Evolutionary conservation across 371 early-diverging fungal genomes (phyloP), one percentile per base, ranked within the genome.

Genomic region (Nosema muscidifuracis): DNA sequence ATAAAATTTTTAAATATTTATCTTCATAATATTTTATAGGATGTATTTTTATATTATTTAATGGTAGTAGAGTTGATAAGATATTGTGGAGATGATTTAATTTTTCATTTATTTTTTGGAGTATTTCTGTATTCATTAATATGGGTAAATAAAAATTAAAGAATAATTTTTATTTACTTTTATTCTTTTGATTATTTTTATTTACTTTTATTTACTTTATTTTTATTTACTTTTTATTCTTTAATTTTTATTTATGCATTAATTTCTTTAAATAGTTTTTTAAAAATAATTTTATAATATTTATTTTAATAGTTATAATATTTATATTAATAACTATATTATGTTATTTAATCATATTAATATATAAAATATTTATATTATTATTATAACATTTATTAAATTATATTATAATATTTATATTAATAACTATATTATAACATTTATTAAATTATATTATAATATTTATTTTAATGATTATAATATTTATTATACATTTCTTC

Each of bases 11-110:
- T n/a, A 51, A 38, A 62, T 64, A 44, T 18, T 77, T 70, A 12
- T 28, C 24, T 1, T 31, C 13, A 18, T 74, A 65, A 31, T 34
- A 65, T 43, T 68, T 65, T 50, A 40, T 73, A 0, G 74, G 77
- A 56, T 76, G 34, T 22, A 33, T 33, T 9, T 0, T 34, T 0
- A 71, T 67, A 13, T 67, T 24, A 10, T 65, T 38, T 1, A 67
- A 36, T 10, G 77, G 77, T 22, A 72, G 36, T 1, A 71, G n/a
- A 9, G 34, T 24, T 13, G 57, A 26, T 22, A 61, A 56, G 6
- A 28, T 18, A 18, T 33, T 24, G 20, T 57, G 71, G 15, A 76
- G 43, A 31, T 50, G 13, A 9, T 31, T 26, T n/a, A 76, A 51
- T 34, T 34, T 36, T 43, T 66, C 57, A 40, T 72, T 64, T 28